phyloP scores from a whole-genome alignment of 139 green algal species.

The Chlamydomonas sp. region DNA sequence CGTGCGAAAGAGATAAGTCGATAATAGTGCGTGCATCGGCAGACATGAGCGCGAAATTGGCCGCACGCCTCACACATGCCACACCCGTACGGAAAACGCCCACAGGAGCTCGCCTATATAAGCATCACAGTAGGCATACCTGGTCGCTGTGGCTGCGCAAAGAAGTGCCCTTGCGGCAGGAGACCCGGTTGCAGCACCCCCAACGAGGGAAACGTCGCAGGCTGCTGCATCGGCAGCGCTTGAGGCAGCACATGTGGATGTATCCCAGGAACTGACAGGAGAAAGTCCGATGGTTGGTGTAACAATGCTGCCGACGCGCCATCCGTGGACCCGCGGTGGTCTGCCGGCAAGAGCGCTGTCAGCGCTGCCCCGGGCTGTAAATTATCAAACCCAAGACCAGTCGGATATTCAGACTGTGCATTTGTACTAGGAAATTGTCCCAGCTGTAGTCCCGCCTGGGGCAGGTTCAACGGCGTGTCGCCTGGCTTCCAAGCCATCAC shows the following conservation, averaged over 20 bases:
- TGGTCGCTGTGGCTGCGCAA: conserved; percentile 9
- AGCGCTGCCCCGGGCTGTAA: too few species aligned
- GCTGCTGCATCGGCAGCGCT: not conserved
- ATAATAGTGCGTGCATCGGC: too few species aligned
- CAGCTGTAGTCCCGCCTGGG: too few species aligned
- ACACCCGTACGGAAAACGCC: not conserved
- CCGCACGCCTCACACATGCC: not conserved
- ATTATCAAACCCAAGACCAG: too few species aligned
- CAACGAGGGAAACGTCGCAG: not conserved
- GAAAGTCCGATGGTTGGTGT: not conserved
- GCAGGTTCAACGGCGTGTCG: too few species aligned
- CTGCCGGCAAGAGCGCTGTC: not conserved
- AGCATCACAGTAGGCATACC: not conserved
- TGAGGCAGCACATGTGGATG: not conserved
- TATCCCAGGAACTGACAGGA: not conserved
- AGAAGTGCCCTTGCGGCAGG: conserved; percentile 1
- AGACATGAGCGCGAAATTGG: not conserved
- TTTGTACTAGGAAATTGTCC: too few species aligned
- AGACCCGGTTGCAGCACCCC: not conserved
- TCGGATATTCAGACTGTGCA: too few species aligned
- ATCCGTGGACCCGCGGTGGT: conserved; percentile 13
- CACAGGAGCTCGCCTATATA: not conserved
- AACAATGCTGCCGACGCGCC: conserved; percentile 1
- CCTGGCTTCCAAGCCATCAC: too few species aligned
- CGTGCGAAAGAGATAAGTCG: too few species aligned